Conservation (phyloP, 1,139 yeast genomes). For the Candida mesenterica region DNA sequence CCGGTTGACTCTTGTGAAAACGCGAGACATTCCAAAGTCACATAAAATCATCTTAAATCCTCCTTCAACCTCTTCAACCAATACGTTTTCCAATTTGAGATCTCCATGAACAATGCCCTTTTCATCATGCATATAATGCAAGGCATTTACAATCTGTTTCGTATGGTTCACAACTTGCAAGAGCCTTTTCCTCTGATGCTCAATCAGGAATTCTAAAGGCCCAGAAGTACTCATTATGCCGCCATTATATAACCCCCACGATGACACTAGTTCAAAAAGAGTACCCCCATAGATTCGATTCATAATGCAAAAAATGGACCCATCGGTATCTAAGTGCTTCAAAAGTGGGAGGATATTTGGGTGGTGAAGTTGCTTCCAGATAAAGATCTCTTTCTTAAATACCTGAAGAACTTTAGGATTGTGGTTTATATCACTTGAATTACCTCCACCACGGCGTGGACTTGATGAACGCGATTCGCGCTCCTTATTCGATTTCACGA, state of each 20-base stretch:
- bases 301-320: conserved; percentile 71
- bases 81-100: conserved; percentile 80
- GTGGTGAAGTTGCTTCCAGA: conserved; percentile 73
- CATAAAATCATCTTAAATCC: conserved; percentile 51
- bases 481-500: conserved; percentile 56
- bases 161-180: conserved; percentile 30
- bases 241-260: conserved; percentile 54
- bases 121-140: conserved; percentile 66
- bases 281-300: conserved; percentile 78
- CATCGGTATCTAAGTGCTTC: conserved; percentile 58
- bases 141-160: conserved; percentile 58
- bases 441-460: conserved; percentile 6
- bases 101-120: conserved; percentile 84
- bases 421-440: conserved; percentile 6
- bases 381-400: conserved; percentile 66
- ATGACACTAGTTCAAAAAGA: conserved; percentile 68
- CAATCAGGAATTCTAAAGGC: conserved; percentile 31
- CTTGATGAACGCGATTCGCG: conserved; percentile 17
- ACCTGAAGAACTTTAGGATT: conserved; percentile 42
- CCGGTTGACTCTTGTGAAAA: conserved; percentile 31
- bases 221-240: conserved; percentile 29
- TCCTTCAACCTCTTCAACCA: conserved; percentile 43
- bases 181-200: conserved; percentile 25
- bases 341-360: conserved; percentile 62
- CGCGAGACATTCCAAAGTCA: conserved; percentile 82